Evolutionary conservation across 371 early-diverging fungal species (phyloP), one percentile per base, ranked within the genome.

Genomic region (Mortierella sp.): DNA sequence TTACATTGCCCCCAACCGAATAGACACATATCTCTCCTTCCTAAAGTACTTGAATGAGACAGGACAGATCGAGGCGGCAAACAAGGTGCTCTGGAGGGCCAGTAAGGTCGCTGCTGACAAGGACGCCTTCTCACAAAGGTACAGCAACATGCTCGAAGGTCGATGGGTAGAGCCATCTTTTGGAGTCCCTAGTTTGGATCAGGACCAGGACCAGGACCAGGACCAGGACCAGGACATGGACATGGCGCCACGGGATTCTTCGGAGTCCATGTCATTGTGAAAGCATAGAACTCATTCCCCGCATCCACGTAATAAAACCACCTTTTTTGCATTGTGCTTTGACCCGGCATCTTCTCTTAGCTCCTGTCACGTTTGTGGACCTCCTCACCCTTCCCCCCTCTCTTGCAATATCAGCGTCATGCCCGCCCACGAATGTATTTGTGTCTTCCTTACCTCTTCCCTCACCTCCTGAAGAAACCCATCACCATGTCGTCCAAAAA

Each of bases 21-120:
- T 74, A 85, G 87, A 83, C 50, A 79, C 86, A 13, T 91, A 90
- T 84, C 79, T 91, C 22, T 76, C 82, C 4, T 90, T 84, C 60
- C 76, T 92, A 55, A 72, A 69, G 21, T 89, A 88, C 64, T 85
- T 91, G 65, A 77, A 88, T 49, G 80, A 81, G 14, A 80, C 82
- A 48, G 77, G 80, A 29, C 81, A 85, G 48, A 81, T 82, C 52
- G 74, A 79, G 57, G 63, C 76, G 51, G 81, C 90, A 37, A 73
- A 82, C 55, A 57, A 82, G 22, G 81, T 92, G 41, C 83, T 89
- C 55, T 88, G 85, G 85, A 81, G 84, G 57, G 94, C 92, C 6
- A 60, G 76, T 40, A 88, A 88, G 74, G 82, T 80, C 8, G 87
- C 91, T 0, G 55, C 64, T 0, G 83, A 87, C 53, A 81, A 80